Percentiles rank a stretch among this genome's conserved stretches.
Conservation (phyloP, 1,284 basidiomycete genomes). For the Somion occarium region DNA sequence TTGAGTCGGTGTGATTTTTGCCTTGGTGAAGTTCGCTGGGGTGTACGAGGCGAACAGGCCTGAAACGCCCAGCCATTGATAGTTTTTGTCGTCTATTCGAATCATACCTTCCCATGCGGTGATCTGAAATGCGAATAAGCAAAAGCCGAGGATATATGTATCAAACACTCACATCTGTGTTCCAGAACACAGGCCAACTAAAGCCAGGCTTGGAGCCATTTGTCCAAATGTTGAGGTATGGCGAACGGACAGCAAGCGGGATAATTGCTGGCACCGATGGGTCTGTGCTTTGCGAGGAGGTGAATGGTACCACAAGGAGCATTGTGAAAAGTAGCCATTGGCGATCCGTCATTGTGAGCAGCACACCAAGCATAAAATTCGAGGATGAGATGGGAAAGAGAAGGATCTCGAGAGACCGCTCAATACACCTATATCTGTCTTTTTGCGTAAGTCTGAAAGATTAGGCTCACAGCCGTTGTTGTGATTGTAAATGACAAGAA, state of each 20-base stretch:
- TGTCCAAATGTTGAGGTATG: conserved; percentile 16
- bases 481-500: not conserved
- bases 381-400: not conserved
- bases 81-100: conserved; percentile 17
- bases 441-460: not conserved
- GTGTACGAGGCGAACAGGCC: not conserved
- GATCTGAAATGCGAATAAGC: conserved; percentile 1
- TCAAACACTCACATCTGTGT: conserved; percentile 3
- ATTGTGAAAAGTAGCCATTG: not conserved
- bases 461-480: not conserved
- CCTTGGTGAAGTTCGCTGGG: conserved; percentile 10
- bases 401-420: not conserved
- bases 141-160: not conserved
- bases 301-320: not conserved
- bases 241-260: conserved; percentile 12
- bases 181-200: conserved; percentile 16
- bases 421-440: not conserved
- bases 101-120: conserved; percentile 18
- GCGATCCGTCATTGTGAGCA: not conserved
- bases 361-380: not conserved
- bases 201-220: not conserved
- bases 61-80: conserved; percentile 16
- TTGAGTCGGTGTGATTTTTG: conserved; percentile 15
- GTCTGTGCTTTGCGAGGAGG: not conserved
- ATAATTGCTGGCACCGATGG: not conserved